A percentile compares a stretch with the other conserved stretches of the same genome.
These are phyloP conservation scores for Xylaria grammica DNA, from an alignment of 495 filamentous ascomycete species.

Conservation along the genomic window DNA sequence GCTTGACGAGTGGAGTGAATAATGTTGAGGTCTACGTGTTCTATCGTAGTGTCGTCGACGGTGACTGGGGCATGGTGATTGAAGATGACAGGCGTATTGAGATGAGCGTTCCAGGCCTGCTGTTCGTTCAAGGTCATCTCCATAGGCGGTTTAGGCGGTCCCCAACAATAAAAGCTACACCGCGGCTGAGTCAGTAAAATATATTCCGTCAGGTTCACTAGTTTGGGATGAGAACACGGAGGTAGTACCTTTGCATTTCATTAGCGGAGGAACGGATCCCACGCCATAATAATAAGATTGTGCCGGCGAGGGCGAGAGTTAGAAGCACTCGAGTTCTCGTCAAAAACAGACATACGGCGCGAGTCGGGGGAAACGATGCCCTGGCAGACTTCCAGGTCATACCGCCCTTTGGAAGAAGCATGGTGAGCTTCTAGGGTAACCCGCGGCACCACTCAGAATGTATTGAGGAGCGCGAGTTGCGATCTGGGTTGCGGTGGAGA, in stretches of 20 bases:
- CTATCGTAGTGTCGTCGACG: conserved; percentile 80
- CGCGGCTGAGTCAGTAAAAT: conserved; percentile 30
- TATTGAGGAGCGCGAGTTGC: conserved; percentile 23
- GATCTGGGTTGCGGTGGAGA: not conserved
- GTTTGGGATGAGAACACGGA: not conserved
- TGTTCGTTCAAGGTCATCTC: conserved; percentile 91
- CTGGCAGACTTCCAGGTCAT: conserved; percentile 91
- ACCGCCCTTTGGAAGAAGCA: conserved; percentile 83
- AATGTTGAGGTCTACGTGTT: conserved; percentile 79
- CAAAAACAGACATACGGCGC: conserved; percentile 77
- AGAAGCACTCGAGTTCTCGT: conserved; percentile 81
- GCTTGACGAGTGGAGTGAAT: conserved; percentile 83
- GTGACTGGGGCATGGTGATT: conserved; percentile 90
- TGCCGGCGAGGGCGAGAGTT: conserved; percentile 70
- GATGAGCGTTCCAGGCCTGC: conserved; percentile 82
- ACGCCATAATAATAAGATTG: conserved; percentile 88
- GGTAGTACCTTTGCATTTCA: conserved; percentile 84
- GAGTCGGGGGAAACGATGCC: conserved; percentile 78
- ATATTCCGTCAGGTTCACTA: conserved; percentile 13
- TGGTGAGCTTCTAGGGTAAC: conserved; percentile 42
- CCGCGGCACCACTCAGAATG: conserved; percentile 41
- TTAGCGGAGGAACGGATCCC: conserved; percentile 79
- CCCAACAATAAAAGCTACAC: conserved; percentile 93
- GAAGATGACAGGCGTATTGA: conserved; percentile 91
- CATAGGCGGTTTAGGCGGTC: conserved; percentile 90